A percentile compares a stretch with the other conserved stretches of the same genome.
These are phyloP conservation scores for Hemileia vastatrix DNA, from an alignment of 1,284 basidiomycete genomes.

Conservation along the genomic window DNA sequence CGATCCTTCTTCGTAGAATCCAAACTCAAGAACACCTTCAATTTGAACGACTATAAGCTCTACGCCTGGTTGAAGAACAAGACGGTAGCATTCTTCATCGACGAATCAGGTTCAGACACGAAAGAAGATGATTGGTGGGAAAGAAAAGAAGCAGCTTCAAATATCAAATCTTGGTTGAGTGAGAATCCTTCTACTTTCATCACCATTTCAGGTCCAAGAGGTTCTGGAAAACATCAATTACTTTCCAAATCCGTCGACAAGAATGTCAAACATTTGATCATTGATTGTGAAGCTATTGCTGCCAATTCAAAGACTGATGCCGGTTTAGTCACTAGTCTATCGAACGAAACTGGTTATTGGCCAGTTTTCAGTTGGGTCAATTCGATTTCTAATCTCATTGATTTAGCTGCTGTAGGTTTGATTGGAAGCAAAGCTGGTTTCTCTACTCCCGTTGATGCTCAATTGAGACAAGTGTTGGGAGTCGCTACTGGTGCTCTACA, in stretches of 20 bases:
- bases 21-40: conserved; percentile 33
- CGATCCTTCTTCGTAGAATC: conserved; percentile 36
- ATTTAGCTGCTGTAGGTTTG: conserved; percentile 36
- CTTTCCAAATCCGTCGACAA: conserved; percentile 28
- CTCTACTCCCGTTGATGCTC: conserved; percentile 34
- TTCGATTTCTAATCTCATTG: conserved; percentile 36
- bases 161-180: conserved; percentile 34
- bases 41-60: conserved; percentile 24
- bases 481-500: conserved; percentile 30
- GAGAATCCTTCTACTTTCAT: conserved; percentile 38
- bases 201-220: conserved; percentile 37
- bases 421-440: conserved; percentile 40
- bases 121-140: conserved; percentile 36
- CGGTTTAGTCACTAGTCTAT: conserved; percentile 31
- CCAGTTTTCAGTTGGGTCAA: conserved; percentile 38
- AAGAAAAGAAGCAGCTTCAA: conserved; percentile 31
- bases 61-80: conserved; percentile 36
- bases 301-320: conserved; percentile 33
- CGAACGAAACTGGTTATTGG: conserved; percentile 36
- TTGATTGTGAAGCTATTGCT: conserved; percentile 35
- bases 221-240: conserved; percentile 33
- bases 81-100: conserved; percentile 23
- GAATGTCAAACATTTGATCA: conserved; percentile 31
- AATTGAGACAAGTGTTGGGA: conserved; percentile 34
- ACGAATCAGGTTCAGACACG: not conserved